phyloP scores from a whole-genome alignment of 805 yeast species.

The Wickerhamiella alocasiicola region DNA sequence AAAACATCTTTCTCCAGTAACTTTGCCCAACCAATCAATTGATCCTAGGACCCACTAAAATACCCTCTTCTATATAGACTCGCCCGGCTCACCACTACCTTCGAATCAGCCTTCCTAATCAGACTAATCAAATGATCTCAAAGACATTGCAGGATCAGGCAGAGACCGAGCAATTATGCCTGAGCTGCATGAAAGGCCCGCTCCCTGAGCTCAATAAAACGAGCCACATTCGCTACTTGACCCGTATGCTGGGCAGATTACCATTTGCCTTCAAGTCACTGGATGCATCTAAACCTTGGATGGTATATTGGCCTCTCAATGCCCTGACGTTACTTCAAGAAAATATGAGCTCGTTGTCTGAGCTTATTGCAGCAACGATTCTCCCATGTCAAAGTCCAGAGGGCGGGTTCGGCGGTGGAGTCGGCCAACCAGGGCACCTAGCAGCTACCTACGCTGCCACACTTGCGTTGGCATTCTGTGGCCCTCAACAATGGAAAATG shows the following conservation, averaged over 20 bases:
- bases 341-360: background rate
- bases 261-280: constrained; percentile 42
- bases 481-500: constrained; percentile 30
- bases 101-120: no score
- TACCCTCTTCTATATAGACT: no score
- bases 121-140: background rate
- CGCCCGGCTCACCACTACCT: no score
- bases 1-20: no score
- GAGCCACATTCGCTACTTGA: constrained; percentile 36
- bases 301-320: constrained; percentile 72
- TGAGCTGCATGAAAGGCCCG: background rate
- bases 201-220: constrained; percentile 2
- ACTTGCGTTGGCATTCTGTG: constrained; percentile 44
- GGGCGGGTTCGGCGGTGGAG: constrained; percentile 83
- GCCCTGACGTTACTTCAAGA: constrained; percentile 32
- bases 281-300: constrained; percentile 91
- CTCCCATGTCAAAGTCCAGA: constrained; percentile 26
- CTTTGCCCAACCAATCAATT: no score
- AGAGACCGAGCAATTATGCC: background rate
- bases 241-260: constrained; percentile 32
- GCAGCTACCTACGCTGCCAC: constrained; percentile 78
- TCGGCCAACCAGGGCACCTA: constrained; percentile 66
- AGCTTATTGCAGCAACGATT: constrained; percentile 21
- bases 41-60: no score
- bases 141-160: background rate